These are phyloP conservation scores for barley (Hordeum vulgare) DNA, from an alignment of 176 grass and related monocot species.

Conservation along the genomic window DNA sequence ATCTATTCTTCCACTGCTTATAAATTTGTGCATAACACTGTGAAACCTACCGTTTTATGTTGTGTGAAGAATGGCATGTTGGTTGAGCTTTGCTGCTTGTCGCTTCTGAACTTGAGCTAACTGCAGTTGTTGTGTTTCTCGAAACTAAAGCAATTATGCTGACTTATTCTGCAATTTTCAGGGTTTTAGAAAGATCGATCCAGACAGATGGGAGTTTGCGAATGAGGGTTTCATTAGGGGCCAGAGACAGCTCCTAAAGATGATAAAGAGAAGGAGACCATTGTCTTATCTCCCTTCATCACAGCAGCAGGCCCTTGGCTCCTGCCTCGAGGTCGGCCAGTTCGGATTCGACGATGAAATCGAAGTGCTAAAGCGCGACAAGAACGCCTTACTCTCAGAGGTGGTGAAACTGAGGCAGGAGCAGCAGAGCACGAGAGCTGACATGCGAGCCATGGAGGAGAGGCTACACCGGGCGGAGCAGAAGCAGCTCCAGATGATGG, in stretches of 20 bases:
- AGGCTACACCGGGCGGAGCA: slow-evolving; percentile 42
- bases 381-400: slow-evolving; percentile 58
- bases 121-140: neutral
- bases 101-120: neutral
- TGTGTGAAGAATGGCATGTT: neutral
- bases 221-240: slow-evolving; percentile 65
- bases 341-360: slow-evolving; percentile 59
- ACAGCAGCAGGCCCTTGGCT: slow-evolving; percentile 9
- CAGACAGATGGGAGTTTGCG: slow-evolving; percentile 87
- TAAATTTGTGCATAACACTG: slow-evolving; percentile 20
- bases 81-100: neutral
- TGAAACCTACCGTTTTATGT: slow-evolving; percentile 29
- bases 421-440: slow-evolving; percentile 45
- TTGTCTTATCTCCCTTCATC: slow-evolving; percentile 4
- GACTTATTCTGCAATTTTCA: slow-evolving; percentile 27
- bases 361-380: slow-evolving; percentile 49
- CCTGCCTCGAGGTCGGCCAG: slow-evolving; percentile 53
- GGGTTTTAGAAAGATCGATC: slow-evolving; percentile 85
- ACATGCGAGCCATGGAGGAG: slow-evolving; percentile 55
- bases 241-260: slow-evolving; percentile 57
- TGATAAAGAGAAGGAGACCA: slow-evolving; percentile 58
- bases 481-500: slow-evolving; percentile 66
- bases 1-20: slow-evolving; percentile 2
- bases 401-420: slow-evolving; percentile 72
- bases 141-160: neutral